Percentiles rank a stretch among this genome's conserved stretches.
Evolutionary conservation across 805 yeast genomes (phyloP).

Genomic region (Suhomyces tanzawaensis): DNA sequence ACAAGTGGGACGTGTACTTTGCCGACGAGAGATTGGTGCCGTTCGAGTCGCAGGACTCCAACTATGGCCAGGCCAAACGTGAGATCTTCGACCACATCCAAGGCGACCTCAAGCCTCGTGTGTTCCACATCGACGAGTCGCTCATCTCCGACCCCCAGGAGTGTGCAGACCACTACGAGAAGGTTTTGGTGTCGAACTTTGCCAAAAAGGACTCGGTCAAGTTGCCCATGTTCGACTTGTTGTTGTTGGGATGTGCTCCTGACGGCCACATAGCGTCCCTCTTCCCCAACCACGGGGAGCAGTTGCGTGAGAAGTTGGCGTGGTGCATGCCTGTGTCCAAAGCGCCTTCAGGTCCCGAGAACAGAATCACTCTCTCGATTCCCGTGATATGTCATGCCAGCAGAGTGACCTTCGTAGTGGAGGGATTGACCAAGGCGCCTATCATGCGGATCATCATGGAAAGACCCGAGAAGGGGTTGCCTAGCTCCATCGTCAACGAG

Average conservation of each 20-base stretch:
- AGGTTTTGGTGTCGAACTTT: constrained; percentile 79
- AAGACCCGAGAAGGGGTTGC: constrained; percentile 94
- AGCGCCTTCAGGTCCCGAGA: constrained; percentile 85
- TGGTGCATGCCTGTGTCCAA: constrained; percentile 94
- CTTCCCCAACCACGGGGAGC: constrained; percentile 84
- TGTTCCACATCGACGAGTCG: constrained; percentile 79
- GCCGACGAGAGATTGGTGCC: constrained; percentile 96
- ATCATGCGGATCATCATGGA: constrained; percentile 89
- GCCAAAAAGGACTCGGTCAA: constrained; percentile 96
- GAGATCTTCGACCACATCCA: constrained; percentile 72
- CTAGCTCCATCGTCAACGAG: constrained; percentile 90
- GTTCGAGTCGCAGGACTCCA: constrained; percentile 75
- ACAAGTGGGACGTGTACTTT: constrained; percentile 91
- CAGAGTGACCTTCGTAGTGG: constrained; percentile 91
- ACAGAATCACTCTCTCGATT: constrained; percentile 84
- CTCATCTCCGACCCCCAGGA: constrained; percentile 80
- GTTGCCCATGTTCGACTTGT: constrained; percentile 89
- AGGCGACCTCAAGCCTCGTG: constrained; percentile 56
- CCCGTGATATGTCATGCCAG: constrained; percentile 95
- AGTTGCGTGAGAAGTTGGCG: constrained; percentile 83
- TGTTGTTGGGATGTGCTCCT: constrained; percentile 95
- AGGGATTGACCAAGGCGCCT: constrained; percentile 94
- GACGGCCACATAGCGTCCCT: constrained; percentile 98
- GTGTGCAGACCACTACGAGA: constrained; percentile 92
- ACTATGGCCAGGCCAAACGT: constrained; percentile 85